Conservation (phyloP, 202 grass and related monocot genomes). For the Carex arenaria region DNA sequence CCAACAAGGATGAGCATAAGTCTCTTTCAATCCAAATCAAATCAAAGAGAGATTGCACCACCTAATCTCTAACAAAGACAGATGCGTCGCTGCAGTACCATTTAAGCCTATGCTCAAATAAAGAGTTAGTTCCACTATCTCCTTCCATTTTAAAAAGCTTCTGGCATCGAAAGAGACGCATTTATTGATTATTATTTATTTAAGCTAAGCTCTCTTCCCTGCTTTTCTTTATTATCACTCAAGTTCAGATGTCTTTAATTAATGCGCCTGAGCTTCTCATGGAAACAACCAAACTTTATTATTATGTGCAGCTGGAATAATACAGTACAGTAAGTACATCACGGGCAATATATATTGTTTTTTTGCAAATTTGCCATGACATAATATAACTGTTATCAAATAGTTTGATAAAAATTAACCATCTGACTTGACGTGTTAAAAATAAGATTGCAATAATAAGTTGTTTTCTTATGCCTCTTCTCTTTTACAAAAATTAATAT, state of each 20-base stretch:
- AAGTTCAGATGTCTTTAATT: neutral
- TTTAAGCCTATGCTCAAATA: neutral
- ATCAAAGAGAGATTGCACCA: neutral
- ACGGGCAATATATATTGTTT: neutral
- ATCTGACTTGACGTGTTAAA: too few relatives aligned
- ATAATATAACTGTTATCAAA: neutral
- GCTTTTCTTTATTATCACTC: neutral
- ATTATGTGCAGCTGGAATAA: conserved; percentile 7
- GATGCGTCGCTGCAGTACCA: neutral
- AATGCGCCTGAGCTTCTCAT: neutral
- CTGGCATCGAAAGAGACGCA: neutral
- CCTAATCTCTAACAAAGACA: neutral
- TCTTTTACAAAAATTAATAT: too few relatives aligned
- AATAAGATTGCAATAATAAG: too few relatives aligned
- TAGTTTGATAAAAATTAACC: neutral
- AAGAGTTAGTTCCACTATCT: conserved; percentile 2
- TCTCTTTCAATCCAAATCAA: neutral
- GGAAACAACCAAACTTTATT: too few relatives aligned
- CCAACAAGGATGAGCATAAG: too few relatives aligned
- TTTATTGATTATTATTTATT: conserved; percentile 1
- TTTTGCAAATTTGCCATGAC: neutral
- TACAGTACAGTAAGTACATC: neutral
- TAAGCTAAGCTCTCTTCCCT: neutral
- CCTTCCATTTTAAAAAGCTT: neutral
- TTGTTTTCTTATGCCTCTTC: too few relatives aligned